These are phyloP conservation scores for Aspergillus jensenii DNA, from an alignment of 2,329 filamentous ascomycete species.

Conservation along the genomic window DNA sequence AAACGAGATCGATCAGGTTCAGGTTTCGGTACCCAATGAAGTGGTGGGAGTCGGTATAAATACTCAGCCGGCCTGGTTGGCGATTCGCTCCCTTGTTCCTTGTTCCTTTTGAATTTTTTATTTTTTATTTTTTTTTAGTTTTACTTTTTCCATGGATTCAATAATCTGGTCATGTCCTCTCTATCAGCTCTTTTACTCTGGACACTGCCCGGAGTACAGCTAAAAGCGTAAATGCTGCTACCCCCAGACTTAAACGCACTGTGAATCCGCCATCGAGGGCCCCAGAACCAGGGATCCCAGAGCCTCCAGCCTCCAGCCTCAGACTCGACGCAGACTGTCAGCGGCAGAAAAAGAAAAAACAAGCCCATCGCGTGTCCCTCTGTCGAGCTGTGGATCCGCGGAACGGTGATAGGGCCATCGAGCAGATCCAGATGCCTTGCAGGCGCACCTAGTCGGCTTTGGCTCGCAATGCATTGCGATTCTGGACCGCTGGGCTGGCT, in stretches of 20 bases:
- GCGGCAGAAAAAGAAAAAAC: constrained; percentile 12
- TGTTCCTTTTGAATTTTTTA: background rate
- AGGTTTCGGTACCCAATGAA: constrained; percentile 20
- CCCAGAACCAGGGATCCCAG: background rate
- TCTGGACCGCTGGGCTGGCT: background rate
- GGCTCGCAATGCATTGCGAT: background rate
- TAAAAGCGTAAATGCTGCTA: background rate
- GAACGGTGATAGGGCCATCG: constrained; percentile 14
- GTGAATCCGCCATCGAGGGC: background rate
- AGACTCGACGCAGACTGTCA: constrained; percentile 1
- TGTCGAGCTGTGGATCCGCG: constrained; percentile 17
- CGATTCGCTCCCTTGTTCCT: constrained; percentile 1
- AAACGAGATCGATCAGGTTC: constrained; percentile 19
- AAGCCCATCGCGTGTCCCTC: constrained; percentile 21
- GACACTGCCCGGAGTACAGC: background rate
- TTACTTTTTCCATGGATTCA: constrained; percentile 1
- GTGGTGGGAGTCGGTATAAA: constrained; percentile 4
- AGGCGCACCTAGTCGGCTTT: background rate
- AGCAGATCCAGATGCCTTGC: constrained; percentile 16
- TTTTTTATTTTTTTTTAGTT: constrained; percentile 4
- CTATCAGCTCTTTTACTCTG: no score
- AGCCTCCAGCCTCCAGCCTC: background rate
- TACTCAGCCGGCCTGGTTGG: background rate
- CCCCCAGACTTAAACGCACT: no score
- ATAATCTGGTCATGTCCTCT: background rate